Evolutionary conservation across 1,284 basidiomycete species (phyloP).

Genomic region (Schizopora paradoxa): DNA sequence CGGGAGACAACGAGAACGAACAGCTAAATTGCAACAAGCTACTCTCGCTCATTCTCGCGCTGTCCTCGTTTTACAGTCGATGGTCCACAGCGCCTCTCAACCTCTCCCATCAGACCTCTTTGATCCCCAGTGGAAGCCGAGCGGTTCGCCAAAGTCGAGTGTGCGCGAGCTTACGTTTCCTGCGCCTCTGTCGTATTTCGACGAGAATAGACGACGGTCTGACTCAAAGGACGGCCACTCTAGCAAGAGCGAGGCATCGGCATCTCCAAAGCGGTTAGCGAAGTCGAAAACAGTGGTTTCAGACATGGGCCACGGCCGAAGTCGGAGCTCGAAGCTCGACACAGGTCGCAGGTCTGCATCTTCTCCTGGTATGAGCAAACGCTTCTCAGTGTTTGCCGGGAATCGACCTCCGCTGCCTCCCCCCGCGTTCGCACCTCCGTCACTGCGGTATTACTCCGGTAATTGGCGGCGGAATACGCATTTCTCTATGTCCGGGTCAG

Average conservation of each 20-base stretch:
- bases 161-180: slow-evolving; percentile 65
- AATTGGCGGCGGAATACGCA: slow-evolving; percentile 42
- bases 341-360: too few species aligned
- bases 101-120: slow-evolving; percentile 43
- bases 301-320: background rate
- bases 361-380: too few species aligned
- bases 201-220: slow-evolving; percentile 19
- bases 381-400: slow-evolving; percentile 35
- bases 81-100: slow-evolving; percentile 51
- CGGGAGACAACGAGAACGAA: slow-evolving; percentile 33
- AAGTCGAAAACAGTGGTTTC: slow-evolving; percentile 5
- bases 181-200: slow-evolving; percentile 45
- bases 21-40: slow-evolving; percentile 40
- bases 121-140: slow-evolving; percentile 27
- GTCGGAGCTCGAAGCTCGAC: background rate
- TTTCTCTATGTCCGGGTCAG: slow-evolving; percentile 25
- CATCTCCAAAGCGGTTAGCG: background rate
- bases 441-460: slow-evolving; percentile 46
- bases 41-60: slow-evolving; percentile 65
- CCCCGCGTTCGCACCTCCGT: slow-evolving; percentile 46
- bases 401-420: slow-evolving; percentile 35
- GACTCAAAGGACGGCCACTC: slow-evolving; percentile 11
- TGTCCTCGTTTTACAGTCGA: slow-evolving; percentile 63
- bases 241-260: slow-evolving; percentile 11
- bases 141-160: slow-evolving; percentile 23